Base-by-base conservation (phyloP, 306 rosid species). In the Quercus gilva region DNA sequence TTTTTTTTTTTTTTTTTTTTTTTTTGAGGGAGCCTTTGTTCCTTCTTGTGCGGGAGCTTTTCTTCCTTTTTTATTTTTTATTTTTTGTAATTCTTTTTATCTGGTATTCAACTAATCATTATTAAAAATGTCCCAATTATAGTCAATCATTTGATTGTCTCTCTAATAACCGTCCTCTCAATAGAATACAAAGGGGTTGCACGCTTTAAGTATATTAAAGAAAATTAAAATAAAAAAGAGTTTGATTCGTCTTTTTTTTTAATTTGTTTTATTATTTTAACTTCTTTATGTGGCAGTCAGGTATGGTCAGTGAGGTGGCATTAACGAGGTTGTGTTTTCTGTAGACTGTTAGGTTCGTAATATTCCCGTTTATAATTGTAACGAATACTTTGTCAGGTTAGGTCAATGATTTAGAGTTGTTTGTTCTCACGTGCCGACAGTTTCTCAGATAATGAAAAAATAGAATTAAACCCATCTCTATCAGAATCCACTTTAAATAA, bases 341-440 rank as follows among this genome's bases (percentile, higher is more conserved):
- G n/a, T 52, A 33, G 73, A 61, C 12, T 75, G 61, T 75, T 68
- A 82, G 82, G 75, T 51, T 3, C 55, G 71, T 56, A 64, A 57
- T 68, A 55, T 55, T 76, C 86, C 84, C 89, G 84, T 82, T 63
- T 82, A 49, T 49, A 13, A 49, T 45, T 21, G 19, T 71, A 76
- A 72, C 68, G 87, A 82, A 83, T 88, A 74, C 83, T 37, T 60
- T 85, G 80, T 81, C 80, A 80, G 73, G 76, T 75, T 83, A 45
- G 90, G 89, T 87, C 77, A 81, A 89, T 69, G 17, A 80, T 79
- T 78, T 77, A 76, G 81, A 78, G 84, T 83, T 15, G 83, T 81
- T 87, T 79, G 88, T 79, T 85, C 76, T 79, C 76, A 84, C 91
- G 72, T 88, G 91, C 91, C 83, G 91, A 87, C 90, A 88, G 80